Base-by-base conservation (phyloP, 208 protist species). In the Leishmania martiniquensis region DNA sequence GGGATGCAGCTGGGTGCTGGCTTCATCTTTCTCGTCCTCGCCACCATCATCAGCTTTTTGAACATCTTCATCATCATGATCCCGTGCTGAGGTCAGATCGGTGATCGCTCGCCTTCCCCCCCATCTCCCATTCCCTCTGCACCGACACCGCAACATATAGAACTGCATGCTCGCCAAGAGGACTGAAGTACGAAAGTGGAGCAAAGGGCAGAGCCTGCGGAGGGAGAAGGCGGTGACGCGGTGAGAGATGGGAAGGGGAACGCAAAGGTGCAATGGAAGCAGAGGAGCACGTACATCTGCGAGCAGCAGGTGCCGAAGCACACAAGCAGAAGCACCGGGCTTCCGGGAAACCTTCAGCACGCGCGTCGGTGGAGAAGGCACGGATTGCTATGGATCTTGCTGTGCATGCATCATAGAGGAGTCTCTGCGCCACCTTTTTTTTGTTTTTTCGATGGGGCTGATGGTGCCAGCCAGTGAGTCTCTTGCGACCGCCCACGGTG, bases 1-100 rank as follows among this genome's bases (percentile, higher is more conserved):
- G 72, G 78, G 25, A 82, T 76, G 72, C 77, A 78, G n/a, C 77
- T 89, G 32, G 89, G 89, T 54, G 80, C 76, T 1, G 86, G 89
- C 51, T 89, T 92, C 59, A 85, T 82, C 34, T 47, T 90, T 12
- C 57, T 90, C 42, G 17, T 89, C 17, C 65, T 80, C 44, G 86
- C 75, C 2, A 86, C 70, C 70, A 77, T 66, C 17, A 9, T 87
- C 32, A 67, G 77, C 15, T 74, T 90, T 20, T 70, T 89, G 17
- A 78, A 87, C 84, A 75, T 83, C 49, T 78, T 92, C 37, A 42
- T 87, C 59, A 67, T 88, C 12, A 25, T 83, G 29, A 75, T 88
- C 25, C 81, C 81, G 12, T 85, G 69, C 78, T 88, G 60, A 82
- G 3, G 60, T 66, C 60, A n/a, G n/a, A n/a, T n/a, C n/a, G n/a